These are phyloP conservation scores for Saccharomycopsis synnaedendra DNA, from an alignment of 805 yeast genomes.

Conservation along the genomic window DNA sequence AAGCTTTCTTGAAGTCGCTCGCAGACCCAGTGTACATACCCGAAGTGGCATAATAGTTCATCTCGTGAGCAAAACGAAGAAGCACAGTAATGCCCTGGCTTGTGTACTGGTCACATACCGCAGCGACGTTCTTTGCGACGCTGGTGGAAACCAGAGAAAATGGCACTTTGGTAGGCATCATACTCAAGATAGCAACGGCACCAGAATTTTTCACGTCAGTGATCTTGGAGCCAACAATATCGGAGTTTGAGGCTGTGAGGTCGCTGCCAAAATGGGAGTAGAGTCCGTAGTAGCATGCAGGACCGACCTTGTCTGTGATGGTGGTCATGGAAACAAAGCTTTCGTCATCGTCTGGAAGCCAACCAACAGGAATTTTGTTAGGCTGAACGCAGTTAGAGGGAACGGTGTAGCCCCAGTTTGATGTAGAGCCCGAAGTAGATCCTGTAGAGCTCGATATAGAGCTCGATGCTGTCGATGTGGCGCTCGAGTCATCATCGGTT, in stretches of 20 bases:
- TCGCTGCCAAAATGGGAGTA: conserved; percentile 9
- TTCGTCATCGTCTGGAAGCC: conserved; percentile 6
- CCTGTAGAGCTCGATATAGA: too few relatives aligned
- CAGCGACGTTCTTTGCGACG: conserved; percentile 4
- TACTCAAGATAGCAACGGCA: conserved; percentile 6
- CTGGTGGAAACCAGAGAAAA: background rate
- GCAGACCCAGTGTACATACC: conserved; percentile 1
- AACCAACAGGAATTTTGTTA: conserved; percentile 4
- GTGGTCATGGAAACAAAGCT: conserved; percentile 2
- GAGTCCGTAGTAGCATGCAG: conserved; percentile 9
- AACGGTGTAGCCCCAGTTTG: background rate
- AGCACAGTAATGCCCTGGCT: conserved; percentile 4
- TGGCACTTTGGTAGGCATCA: conserved; percentile 5
- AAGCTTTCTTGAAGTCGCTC: conserved; percentile 1
- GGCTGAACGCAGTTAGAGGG: conserved; percentile 1
- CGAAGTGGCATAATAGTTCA: conserved; percentile 2
- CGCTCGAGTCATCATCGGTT: too few relatives aligned
- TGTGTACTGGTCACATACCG: conserved; percentile 2
- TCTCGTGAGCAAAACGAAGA: conserved; percentile 8
- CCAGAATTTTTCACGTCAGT: conserved; percentile 7
- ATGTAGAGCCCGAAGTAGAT: background rate
- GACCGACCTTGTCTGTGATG: conserved; percentile 5
- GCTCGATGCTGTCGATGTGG: too few relatives aligned
- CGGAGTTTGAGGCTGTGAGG: conserved; percentile 1
- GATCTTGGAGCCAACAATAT: conserved; percentile 4